Base-by-base conservation (phyloP, 257 asterid species). In the Ilex aquifolium region DNA sequence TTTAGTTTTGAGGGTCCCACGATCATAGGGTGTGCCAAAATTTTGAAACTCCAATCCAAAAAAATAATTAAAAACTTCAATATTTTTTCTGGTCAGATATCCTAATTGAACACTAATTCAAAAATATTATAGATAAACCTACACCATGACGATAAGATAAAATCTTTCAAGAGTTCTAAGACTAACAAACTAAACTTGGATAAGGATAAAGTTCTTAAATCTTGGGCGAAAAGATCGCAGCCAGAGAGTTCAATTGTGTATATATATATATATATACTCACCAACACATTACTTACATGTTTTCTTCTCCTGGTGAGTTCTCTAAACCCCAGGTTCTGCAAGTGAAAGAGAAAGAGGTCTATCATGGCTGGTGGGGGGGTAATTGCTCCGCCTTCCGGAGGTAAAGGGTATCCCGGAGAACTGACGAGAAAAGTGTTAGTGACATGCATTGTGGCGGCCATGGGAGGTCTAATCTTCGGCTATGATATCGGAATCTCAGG, bases 401-500 rank as follows among this genome's bases (percentile, higher is more conserved):
- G n/a, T 2, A 46, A 46, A 10, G 52, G 4, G 4, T 49, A 62
- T 54, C 29, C 27, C 3, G 88, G 80, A 10, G 68, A 69, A 50
- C 80, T 82, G 15, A 82, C 85, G 29, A 31, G 59, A 0, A 80
- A 71, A 31, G 90, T 83, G 9, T 12, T 83, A 29, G 36, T 74
- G 0, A 51, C 85, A 2, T 83, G 90, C 39, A 0, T 83, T 13
- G 81, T 80, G 1, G 87, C 90, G 10, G 83, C 87, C 17, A 78
- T 79, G 15, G 90, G 87, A 9, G 87, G 90, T 10, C 83, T 83
- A 42, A 75, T 83, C 60, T 83, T 83, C 15, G 90, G 86, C 1
- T 83, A 80, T 15, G 87, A 83, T 57, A 78, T 83, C 46, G 90
- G 86, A 49, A 80, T 83, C 67, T 80, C 90, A 56, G 88, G 83